Evolutionary conservation across 306 rosid species (phyloP), one percentile per base, ranked within the genome.

Genomic region (Lathyrus tuberosus): DNA sequence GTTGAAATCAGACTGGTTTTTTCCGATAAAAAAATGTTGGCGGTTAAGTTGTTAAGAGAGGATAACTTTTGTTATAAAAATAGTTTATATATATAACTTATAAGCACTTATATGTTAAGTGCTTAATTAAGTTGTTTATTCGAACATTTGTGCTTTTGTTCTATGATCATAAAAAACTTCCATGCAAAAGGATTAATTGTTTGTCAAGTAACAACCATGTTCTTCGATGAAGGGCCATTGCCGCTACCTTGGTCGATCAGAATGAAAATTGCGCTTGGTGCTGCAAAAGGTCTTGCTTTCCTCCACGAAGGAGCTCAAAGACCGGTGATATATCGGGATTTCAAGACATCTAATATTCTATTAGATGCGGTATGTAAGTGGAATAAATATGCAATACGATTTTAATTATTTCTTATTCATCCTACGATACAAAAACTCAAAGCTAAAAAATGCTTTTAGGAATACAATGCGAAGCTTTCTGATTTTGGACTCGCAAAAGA

Each of bases 221-320:
- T 79, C 67, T 71, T 44, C 85, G 76, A 61, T 75, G 86, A 78
- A 92, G 99, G 99, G 76, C 84, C 97, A 78, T 76, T 94, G 83
- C 99, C 99, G 75, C 97, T 94, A 80, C 99, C 99, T 11, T 94
- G 98, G 98, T 87, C 98, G 42, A 87, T 94, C 68, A 82, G 98
- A 78, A 83, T 94, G 96, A 90, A 86, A 86, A 90, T 94, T 80
- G 97, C 97, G 37, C 82, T 94, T 65, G 97, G 97, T 60, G 98
- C 98, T 54, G 97, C 98, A 20, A 94, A 88, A 75, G 98, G 98
- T 81, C 97, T 94, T 69, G 73, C 97, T 65, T 94, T 94, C 84
- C 96, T 94, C 70, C 99, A 94, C 31, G 92, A 91, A 83, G 99
- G 83, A 66, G 91, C 95, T 73, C 88, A 79, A 69, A 87, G 81